phyloP scores from a whole-genome alignment of 768 basidiomycete species.

The Leccinum barrowsii region DNA sequence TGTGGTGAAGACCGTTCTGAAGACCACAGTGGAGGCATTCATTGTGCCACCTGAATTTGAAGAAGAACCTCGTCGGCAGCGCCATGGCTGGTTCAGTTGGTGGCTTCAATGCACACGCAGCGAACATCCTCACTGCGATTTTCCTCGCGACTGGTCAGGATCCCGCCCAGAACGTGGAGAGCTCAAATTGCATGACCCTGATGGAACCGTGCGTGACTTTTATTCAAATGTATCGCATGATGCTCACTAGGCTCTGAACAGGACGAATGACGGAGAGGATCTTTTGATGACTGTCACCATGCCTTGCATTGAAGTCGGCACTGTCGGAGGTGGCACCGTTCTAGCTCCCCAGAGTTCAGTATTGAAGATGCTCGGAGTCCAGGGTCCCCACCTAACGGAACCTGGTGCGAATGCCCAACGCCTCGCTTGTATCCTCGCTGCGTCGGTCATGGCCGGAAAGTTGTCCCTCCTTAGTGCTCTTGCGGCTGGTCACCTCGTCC shows the following conservation, averaged over 20 bases:
- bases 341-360: conserved; percentile 87
- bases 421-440: conserved; percentile 85
- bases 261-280: conserved; percentile 85
- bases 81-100: conserved; percentile 99
- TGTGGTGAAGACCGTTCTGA: conserved; percentile 84
- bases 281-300: conserved; percentile 91
- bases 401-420: conserved; percentile 90
- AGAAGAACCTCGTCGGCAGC: conserved; percentile 97
- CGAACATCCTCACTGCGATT: conserved; percentile 94
- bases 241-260: conserved; percentile 28
- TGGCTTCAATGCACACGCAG: conserved; percentile 98
- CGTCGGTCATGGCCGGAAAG: conserved; percentile 97
- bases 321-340: conserved; percentile 94
- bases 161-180: conserved; percentile 98
- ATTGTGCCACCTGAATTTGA: conserved; percentile 85
- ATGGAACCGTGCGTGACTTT: conserved; percentile 87
- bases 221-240: conserved; percentile 1
- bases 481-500: conserved; percentile 91
- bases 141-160: conserved; percentile 98
- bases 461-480: conserved; percentile 87
- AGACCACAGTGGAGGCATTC: conserved; percentile 79
- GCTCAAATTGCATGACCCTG: conserved; percentile 95
- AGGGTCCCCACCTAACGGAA: conserved; percentile 79
- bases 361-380: conserved; percentile 90
- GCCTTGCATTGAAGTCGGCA: conserved; percentile 99